Evolutionary conservation across 192 early-diverging fungal species (phyloP), one percentile per base, ranked within the genome.

Genomic region (Mortierella claussenii): DNA sequence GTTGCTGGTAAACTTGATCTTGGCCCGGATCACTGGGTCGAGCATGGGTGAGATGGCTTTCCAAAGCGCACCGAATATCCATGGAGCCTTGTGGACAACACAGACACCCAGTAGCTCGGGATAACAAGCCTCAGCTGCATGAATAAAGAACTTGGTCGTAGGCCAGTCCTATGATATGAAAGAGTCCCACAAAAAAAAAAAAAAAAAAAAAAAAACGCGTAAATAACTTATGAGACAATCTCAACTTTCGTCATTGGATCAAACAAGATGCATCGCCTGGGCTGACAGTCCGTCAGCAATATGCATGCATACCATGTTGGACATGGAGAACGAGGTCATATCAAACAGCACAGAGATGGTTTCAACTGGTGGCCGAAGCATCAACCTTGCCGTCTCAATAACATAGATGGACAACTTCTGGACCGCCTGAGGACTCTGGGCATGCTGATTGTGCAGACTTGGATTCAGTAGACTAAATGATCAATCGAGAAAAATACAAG

Each of bases 21-120:
- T 96, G 46, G 83, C 83, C 20, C 87, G 92, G n/a, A 96, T 94
- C 11, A 96, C 91, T 21, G 95, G 93, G 65, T 96, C 95, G 15
- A 96, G 79, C 82, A 94, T 81, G 28, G 92, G 91, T 51, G 86
- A 82, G 53, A 96, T 90, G 37, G 93, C 80, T 33, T 85, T 85
- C 95, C 95, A 96, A 54, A 93, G 79, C 1, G 73, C 73, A 9
- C 73, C 73, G 78, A 96, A 96, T 26, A 96, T 79, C 93, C 94
- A 96, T 33, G 94, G 93, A 1, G 94, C 92, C 64, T 91, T 91
- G 80, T 95, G 90, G 36, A 96, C 87, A 0, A 95, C 82, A 44
- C 88, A 86, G 7, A 85, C 70, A 36, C 94, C 95, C 6, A 96
- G 84, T 17, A 86, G 85, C 67, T 96, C 95, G 5, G 95, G 95